Evolutionary conservation across 495 filamentous ascomycete species (phyloP), one percentile per base, ranked within the genome.

Genomic region (Niebla homalea): DNA sequence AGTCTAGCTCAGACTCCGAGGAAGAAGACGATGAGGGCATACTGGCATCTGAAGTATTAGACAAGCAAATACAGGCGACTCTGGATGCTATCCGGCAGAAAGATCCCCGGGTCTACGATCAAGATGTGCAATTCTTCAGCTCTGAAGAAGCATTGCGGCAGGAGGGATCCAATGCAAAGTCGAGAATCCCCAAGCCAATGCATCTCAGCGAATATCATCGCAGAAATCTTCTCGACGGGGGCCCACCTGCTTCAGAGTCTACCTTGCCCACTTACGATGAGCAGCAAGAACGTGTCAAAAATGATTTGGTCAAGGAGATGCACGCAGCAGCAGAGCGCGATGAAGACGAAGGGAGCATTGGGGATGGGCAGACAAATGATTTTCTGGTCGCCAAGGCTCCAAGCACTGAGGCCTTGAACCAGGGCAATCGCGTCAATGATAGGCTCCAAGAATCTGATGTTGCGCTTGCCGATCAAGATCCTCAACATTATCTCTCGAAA

Each of bases 1-100:
- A 56, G 18, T 60, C 58, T n/a, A 76, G 75, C 4, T 81, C 82
- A 7, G 73, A 74, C 4, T 78, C 80, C 51, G 87, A 92, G 46
- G 78, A 83, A 5, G 92, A 98, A 67, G 92, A 98, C 60, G 90
- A 97, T 49, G 80, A 88, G 18, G 92, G 80, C 41, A 77, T 87
- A 48, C 71, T 97, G 14, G 87, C 79, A 23, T 94, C 88, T 3
- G 74, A 82, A 57, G 77, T 78, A 6, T 70, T 96, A 48, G 92
- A 98, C 60, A 76, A 76, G n/a, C 80, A 94, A 52, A 94, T 96
- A 48, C 76, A 79, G 19, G 85, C 79, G 14, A 92, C 87, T 0
- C 70, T 98, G 29, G 73, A 83, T 42, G 92, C 92, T 32, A 92
- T 98, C 56, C 79, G 82, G 48, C 79, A 73, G 48, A 96, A 89